Conservation (phyloP, 139 green algal genomes). For the Volvox reticuliferus region DNA sequence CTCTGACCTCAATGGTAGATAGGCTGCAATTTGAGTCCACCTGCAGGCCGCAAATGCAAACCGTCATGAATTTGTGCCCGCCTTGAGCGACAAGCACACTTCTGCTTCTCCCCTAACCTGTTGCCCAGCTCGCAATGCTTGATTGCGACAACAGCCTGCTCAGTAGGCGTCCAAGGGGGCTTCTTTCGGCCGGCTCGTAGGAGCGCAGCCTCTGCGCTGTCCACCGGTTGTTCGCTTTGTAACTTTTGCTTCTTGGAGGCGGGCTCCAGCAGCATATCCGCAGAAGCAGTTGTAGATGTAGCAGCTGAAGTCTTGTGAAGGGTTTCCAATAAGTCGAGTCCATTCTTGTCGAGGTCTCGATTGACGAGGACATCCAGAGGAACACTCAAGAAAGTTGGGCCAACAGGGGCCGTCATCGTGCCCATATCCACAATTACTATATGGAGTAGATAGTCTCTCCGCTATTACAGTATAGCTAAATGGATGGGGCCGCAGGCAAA, state of each 20-base stretch:
- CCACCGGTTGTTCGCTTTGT: conserved; percentile 23
- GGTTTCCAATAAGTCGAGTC: conserved; percentile 21
- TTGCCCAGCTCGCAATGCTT: conserved; percentile 39
- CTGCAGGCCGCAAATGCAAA: not conserved
- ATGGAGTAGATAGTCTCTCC: not conserved
- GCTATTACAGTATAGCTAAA: not conserved
- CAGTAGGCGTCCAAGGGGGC: conserved; percentile 29
- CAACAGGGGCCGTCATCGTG: conserved; percentile 5
- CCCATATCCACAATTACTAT: not conserved
- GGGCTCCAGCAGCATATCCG: conserved; percentile 1
- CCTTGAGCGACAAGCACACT: conserved; percentile 26
- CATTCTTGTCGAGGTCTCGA: conserved; percentile 17
- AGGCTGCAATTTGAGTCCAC: conserved; percentile 45
- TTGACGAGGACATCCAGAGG: conserved; percentile 7
- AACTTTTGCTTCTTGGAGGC: conserved; percentile 12
- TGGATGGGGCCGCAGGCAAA: not conserved
- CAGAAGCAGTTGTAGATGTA: conserved; percentile 7
- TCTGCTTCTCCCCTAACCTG: conserved; percentile 1
- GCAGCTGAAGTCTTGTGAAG: conserved; percentile 18
- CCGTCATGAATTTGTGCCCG: not conserved
- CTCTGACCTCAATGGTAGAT: conserved; percentile 25
- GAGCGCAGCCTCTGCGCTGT: conserved; percentile 11
- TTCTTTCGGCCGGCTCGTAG: conserved; percentile 23
- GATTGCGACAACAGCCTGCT: conserved; percentile 37
- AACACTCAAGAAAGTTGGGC: conserved; percentile 4